phyloP scores from a whole-genome alignment of 2,329 filamentous ascomycete species.

The Aspergillus glaucus region DNA sequence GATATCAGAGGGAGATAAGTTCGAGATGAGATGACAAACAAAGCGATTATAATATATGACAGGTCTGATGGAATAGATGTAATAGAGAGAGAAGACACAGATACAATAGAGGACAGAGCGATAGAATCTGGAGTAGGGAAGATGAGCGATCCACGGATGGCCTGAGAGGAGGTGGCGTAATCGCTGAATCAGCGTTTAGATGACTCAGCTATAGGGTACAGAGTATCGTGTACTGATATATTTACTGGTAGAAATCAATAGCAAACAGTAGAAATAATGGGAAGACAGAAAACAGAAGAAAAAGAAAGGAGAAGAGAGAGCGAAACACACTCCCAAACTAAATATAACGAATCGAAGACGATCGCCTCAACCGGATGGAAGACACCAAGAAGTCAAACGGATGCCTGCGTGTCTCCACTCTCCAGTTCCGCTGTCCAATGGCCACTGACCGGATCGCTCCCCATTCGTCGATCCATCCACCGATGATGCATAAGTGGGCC shows the following conservation, averaged over 20 bases:
- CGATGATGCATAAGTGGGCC: not conserved
- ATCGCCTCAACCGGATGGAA: not conserved
- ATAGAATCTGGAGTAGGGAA: not conserved
- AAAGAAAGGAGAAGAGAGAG: not conserved
- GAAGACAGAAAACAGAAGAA: not conserved
- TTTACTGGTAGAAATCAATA: not conserved
- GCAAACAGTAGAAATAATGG: not conserved
- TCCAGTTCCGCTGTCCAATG: not conserved
- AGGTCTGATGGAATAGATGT: conserved; percentile 9
- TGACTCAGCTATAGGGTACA: not conserved
- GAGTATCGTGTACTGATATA: not conserved
- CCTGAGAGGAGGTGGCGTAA: not conserved
- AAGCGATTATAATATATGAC: conserved; percentile 5
- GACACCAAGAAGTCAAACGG: not conserved
- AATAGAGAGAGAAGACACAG: not conserved
- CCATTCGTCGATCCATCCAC: not conserved
- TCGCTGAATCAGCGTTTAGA: not conserved
- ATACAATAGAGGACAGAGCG: not conserved
- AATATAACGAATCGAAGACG: too few relatives aligned
- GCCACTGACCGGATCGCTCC: not conserved
- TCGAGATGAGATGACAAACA: conserved; percentile 9
- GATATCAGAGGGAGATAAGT: not conserved
- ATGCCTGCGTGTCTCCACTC: not conserved
- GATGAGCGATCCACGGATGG: not conserved
- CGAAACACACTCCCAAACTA: too few relatives aligned